Evolutionary conservation across 306 rosid species (phyloP).

Genomic region (Fagus sylvatica): DNA sequence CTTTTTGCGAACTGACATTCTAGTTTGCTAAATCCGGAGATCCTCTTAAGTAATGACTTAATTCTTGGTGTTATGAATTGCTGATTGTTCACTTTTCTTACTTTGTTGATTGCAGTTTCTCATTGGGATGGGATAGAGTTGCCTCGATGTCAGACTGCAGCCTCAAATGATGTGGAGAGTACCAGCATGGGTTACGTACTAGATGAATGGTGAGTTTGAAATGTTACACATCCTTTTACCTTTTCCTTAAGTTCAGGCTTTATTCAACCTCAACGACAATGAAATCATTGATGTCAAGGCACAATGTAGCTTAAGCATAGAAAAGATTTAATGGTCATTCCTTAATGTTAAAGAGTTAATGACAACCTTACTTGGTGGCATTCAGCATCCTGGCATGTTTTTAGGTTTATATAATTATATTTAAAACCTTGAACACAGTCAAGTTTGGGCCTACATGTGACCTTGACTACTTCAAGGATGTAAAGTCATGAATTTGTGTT

Average conservation of each 20-base stretch:
- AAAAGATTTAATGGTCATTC: background rate
- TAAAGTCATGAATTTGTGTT: background rate
- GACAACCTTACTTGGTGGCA: background rate
- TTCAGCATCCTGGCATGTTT: background rate
- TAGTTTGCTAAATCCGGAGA: conserved; percentile 10
- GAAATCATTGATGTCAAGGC: background rate
- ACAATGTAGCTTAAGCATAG: background rate
- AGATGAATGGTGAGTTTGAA: conserved; percentile 82
- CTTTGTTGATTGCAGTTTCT: conserved; percentile 54
- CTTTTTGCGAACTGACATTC: background rate
- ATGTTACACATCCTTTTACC: background rate
- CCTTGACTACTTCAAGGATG: background rate
- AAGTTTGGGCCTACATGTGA: background rate
- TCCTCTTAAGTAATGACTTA: background rate
- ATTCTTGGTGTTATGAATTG: background rate
- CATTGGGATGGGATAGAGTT: conserved; percentile 74
- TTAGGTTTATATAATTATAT: background rate
- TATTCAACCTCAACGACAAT: background rate
- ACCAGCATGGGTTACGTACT: conserved; percentile 65
- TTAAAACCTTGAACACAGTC: background rate
- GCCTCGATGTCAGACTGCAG: conserved; percentile 40
- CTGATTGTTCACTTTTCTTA: conserved; percentile 10
- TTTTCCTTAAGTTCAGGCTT: background rate
- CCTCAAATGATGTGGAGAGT: conserved; percentile 31
- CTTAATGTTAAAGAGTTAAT: background rate